Percentiles rank a stretch among this genome's conserved stretches.
Evolutionary conservation across 2,329 filamentous ascomycete species (phyloP).

Genomic region (Hymenoscyphus fraxineus): DNA sequence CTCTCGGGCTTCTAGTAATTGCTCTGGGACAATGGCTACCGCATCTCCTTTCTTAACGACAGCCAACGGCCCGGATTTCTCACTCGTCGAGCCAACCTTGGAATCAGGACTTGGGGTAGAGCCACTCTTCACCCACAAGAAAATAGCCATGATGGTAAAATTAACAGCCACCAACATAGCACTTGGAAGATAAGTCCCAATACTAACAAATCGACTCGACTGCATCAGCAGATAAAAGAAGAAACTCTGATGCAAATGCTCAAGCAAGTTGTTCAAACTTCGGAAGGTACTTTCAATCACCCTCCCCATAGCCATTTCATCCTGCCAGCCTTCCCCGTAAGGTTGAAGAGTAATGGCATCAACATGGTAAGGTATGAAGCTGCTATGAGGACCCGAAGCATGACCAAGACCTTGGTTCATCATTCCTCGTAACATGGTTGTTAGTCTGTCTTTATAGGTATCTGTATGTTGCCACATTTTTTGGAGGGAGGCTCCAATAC

Average conservation of each 20-base stretch:
- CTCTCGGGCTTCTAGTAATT: conserved; percentile 28
- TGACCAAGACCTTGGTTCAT: conserved; percentile 85
- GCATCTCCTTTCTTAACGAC: conserved; percentile 21
- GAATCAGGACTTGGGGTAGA: conserved; percentile 28
- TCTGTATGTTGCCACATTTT: conserved; percentile 77
- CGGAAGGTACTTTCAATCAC: conserved; percentile 87
- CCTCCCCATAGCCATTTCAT: conserved; percentile 92
- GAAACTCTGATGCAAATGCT: conserved; percentile 97
- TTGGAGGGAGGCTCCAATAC: conserved; percentile 77
- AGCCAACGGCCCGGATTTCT: conserved; percentile 34
- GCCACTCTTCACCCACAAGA: conserved; percentile 89
- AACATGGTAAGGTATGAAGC: conserved; percentile 96
- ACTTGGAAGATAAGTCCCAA: conserved; percentile 92
- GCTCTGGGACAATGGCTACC: conserved; percentile 26
- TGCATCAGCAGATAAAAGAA: conserved; percentile 94
- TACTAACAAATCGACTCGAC: conserved; percentile 89
- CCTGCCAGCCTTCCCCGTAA: conserved; percentile 88
- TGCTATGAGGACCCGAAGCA: conserved; percentile 85
- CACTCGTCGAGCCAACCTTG: conserved; percentile 25
- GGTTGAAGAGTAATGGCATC: conserved; percentile 93
- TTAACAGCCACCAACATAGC: conserved; percentile 96
- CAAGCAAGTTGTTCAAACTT: conserved; percentile 91
- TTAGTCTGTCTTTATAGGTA: conserved; percentile 74
- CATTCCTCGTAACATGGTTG: conserved; percentile 90
- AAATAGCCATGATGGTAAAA: conserved; percentile 93